These are phyloP conservation scores for Aureobasidium sp. DNA, from an alignment of 2,329 filamentous ascomycete species.

Conservation along the genomic window DNA sequence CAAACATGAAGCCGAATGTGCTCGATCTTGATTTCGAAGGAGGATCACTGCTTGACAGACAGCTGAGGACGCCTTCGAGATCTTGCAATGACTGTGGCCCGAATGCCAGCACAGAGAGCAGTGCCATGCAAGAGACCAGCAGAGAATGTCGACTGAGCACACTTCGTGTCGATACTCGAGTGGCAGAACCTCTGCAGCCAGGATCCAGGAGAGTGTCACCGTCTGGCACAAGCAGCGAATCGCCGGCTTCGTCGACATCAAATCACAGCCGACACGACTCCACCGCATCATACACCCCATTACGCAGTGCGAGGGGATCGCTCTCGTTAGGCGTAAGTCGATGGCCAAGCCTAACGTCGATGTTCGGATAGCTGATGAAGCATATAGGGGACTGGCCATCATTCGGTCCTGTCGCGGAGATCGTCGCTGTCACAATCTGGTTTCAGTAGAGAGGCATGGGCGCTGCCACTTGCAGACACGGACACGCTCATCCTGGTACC, in stretches of 20 bases:
- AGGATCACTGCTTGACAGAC: background rate
- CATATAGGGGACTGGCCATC: background rate
- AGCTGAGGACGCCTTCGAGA: background rate
- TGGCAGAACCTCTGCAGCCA: background rate
- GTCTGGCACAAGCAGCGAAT: background rate
- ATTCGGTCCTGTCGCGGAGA: background rate
- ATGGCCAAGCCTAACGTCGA: background rate
- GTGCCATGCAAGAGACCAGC: background rate
- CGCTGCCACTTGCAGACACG: constrained; percentile 1
- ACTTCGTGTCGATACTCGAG: background rate
- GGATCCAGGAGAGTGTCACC: background rate
- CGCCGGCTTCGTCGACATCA: background rate
- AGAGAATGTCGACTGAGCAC: background rate
- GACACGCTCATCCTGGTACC: background rate
- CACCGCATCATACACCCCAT: background rate
- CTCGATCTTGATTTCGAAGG: background rate
- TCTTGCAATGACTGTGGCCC: background rate
- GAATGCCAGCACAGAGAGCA: background rate
- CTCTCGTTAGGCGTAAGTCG: background rate
- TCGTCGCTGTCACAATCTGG: background rate
- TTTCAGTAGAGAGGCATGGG: background rate
- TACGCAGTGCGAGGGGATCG: constrained; percentile 3
- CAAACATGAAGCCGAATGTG: background rate
- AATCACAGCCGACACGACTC: background rate
- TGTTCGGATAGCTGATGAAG: background rate